These are phyloP conservation scores for Kwoniella shivajii DNA, from an alignment of 1,284 basidiomycete genomes.

Conservation along the genomic window DNA sequence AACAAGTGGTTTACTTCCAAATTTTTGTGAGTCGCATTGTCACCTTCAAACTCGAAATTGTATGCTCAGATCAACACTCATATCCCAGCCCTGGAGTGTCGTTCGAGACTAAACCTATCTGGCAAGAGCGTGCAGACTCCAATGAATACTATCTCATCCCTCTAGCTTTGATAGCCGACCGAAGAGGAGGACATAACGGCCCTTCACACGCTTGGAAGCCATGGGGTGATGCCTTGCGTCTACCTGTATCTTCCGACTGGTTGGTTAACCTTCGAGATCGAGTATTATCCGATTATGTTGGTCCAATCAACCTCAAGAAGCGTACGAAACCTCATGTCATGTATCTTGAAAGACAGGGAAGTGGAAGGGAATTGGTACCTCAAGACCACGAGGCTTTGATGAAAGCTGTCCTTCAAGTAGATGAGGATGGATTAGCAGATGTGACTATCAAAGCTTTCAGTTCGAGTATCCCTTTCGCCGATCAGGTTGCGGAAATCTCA, in stretches of 20 bases:
- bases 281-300: constrained; percentile 23
- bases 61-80: neutral
- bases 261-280: constrained; percentile 29
- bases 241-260: constrained; percentile 31
- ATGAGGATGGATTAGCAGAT: constrained; percentile 20
- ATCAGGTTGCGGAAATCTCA: constrained; percentile 28
- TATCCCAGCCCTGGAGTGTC: constrained; percentile 14
- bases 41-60: neutral
- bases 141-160: constrained; percentile 25
- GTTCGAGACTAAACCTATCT: constrained; percentile 21
- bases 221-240: constrained; percentile 37
- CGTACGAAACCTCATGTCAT: constrained; percentile 19
- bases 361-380: constrained; percentile 18
- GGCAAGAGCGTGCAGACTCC: constrained; percentile 22
- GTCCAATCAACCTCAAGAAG: constrained; percentile 14
- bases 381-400: constrained; percentile 21
- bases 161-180: constrained; percentile 23
- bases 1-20: constrained; percentile 36
- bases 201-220: constrained; percentile 31
- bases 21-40: constrained; percentile 33
- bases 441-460: constrained; percentile 17
- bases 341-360: constrained; percentile 27
- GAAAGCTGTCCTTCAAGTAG: constrained; percentile 14
- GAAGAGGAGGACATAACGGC: constrained; percentile 28
- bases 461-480: constrained; percentile 13